Conservation (phyloP, 1,284 basidiomycete species). For the Erythrobasidium hasegawianum region DNA sequence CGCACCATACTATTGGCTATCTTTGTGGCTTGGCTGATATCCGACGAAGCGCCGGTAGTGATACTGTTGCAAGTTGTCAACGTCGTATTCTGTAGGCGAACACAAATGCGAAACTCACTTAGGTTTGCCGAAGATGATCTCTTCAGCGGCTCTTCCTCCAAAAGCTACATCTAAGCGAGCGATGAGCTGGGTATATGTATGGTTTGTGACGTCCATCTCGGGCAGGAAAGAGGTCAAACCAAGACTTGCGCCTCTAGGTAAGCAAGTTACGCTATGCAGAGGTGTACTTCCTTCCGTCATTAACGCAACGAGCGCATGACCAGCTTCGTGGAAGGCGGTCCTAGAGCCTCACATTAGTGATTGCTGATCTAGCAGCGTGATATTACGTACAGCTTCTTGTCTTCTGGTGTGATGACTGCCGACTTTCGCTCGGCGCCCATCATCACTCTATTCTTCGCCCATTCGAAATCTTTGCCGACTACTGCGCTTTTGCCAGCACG, state of each 20-base stretch:
- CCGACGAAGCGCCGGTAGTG: conserved; percentile 76
- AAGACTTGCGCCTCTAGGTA: conserved; percentile 85
- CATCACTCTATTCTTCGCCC: conserved; percentile 75
- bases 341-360: conserved; percentile 52
- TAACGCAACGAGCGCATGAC: conserved; percentile 83
- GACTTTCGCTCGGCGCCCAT: conserved; percentile 92
- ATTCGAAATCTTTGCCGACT: conserved; percentile 79
- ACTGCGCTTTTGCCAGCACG: conserved; percentile 72
- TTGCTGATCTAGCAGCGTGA: neutral
- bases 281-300: conserved; percentile 91
- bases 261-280: conserved; percentile 90
- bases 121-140: conserved; percentile 81
- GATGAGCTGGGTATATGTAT: conserved; percentile 13
- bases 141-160: conserved; percentile 89
- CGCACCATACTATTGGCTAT: conserved; percentile 85
- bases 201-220: conserved; percentile 51
- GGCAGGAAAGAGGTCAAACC: conserved; percentile 84
- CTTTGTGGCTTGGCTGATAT: conserved; percentile 71
- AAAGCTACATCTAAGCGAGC: conserved; percentile 75
- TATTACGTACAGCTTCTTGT: conserved; percentile 18
- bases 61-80: conserved; percentile 28
- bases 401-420: conserved; percentile 76
- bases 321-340: conserved; percentile 95
- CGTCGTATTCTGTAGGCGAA: neutral
- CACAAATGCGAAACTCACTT: conserved; percentile 49